phyloP scores from a whole-genome alignment of 495 filamentous ascomycete genomes.

The Podospora tetraspora region DNA sequence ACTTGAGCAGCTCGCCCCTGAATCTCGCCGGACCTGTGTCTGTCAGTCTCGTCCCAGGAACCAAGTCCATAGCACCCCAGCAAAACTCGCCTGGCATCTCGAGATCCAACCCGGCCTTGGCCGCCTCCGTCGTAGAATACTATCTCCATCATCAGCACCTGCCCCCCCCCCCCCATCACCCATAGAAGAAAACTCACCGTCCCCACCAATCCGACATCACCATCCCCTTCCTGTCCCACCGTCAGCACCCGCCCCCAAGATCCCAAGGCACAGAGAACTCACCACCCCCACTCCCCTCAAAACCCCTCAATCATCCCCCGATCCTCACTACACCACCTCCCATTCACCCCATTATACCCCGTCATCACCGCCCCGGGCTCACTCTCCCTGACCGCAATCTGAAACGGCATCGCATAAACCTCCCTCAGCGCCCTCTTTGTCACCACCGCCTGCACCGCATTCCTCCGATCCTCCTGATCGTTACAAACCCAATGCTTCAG shows the following conservation, averaged over 20 bases:
- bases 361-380: slow-evolving; percentile 67
- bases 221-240: slow-evolving; percentile 66
- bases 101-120: slow-evolving; percentile 64
- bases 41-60: not conserved
- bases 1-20: slow-evolving; percentile 55
- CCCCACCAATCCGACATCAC: slow-evolving; percentile 71
- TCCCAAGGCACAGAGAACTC: slow-evolving; percentile 46
- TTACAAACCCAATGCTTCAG: slow-evolving; percentile 83
- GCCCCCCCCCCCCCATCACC: slow-evolving; percentile 51
- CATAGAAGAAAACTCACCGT: slow-evolving; percentile 25
- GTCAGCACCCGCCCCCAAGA: slow-evolving; percentile 53
- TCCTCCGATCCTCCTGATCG: slow-evolving; percentile 69
- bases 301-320: slow-evolving; percentile 57
- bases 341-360: slow-evolving; percentile 71
- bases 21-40: slow-evolving; percentile 53
- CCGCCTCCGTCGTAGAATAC: slow-evolving; percentile 61
- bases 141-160: slow-evolving; percentile 65
- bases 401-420: slow-evolving; percentile 71
- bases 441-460: slow-evolving; percentile 61
- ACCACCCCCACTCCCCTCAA: slow-evolving; percentile 62
- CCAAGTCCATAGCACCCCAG: too few species aligned
- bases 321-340: slow-evolving; percentile 63
- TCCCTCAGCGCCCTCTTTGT: slow-evolving; percentile 68
- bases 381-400: slow-evolving; percentile 61
- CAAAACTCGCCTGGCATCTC: slow-evolving; percentile 59